Evolutionary conservation across 805 yeast genomes (phyloP).

Genomic region (Scheffersomyces ergatensis): DNA sequence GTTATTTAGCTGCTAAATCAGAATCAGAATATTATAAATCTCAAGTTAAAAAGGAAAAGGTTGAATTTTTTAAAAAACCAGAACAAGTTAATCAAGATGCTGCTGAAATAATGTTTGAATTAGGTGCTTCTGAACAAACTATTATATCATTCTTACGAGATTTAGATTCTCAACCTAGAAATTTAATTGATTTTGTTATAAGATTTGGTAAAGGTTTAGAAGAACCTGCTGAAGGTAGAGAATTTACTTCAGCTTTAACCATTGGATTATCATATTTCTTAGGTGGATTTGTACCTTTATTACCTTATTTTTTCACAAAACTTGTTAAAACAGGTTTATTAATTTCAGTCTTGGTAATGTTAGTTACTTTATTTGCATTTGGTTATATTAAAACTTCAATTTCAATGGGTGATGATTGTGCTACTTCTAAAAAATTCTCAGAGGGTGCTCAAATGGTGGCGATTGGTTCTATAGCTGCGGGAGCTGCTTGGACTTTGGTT

Average conservation of each 20-base stretch:
- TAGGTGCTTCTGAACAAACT: slow-evolving; percentile 71
- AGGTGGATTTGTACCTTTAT: slow-evolving; percentile 88
- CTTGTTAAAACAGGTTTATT: slow-evolving; percentile 77
- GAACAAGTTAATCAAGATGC: slow-evolving; percentile 71
- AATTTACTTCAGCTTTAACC: slow-evolving; percentile 81
- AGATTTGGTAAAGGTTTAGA: slow-evolving; percentile 90
- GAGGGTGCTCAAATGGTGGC: slow-evolving; percentile 91
- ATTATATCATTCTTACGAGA: slow-evolving; percentile 72
- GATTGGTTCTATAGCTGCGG: slow-evolving; percentile 98
- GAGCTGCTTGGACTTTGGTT: slow-evolving; percentile 93
- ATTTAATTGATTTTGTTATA: slow-evolving; percentile 82
- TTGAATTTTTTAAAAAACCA: slow-evolving; percentile 61
- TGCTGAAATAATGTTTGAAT: slow-evolving; percentile 75
- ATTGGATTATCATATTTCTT: slow-evolving; percentile 86
- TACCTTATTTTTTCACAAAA: slow-evolving; percentile 83
- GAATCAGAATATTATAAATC: slow-evolving; percentile 75
- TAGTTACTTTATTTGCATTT: slow-evolving; percentile 78
- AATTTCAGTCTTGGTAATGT: slow-evolving; percentile 76
- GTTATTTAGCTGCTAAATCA: slow-evolving; percentile 89
- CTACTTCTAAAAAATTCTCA: slow-evolving; percentile 53
- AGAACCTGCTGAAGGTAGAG: slow-evolving; percentile 92
- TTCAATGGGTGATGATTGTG: slow-evolving; percentile 77
- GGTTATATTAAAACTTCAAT: slow-evolving; percentile 84
- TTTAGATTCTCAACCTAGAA: slow-evolving; percentile 71
- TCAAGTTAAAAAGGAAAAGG: slow-evolving; percentile 70